A percentile compares a stretch with the other conserved stretches of the same genome.
phyloP scores from a whole-genome alignment of 495 filamentous ascomycete species.

The Cetradonia linearis region DNA sequence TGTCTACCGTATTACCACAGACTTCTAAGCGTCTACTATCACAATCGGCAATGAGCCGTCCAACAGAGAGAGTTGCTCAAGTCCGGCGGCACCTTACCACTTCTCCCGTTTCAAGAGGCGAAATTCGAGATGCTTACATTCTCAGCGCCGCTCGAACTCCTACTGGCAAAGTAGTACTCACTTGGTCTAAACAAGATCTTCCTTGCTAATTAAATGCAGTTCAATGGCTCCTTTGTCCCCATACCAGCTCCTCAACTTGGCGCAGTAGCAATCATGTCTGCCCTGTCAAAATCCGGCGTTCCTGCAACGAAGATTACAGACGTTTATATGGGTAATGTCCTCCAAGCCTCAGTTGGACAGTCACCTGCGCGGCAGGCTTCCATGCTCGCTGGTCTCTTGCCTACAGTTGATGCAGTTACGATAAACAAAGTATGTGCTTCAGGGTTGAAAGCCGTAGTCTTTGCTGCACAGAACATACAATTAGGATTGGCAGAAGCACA shows the following conservation, averaged over 20 bases:
- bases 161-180: constrained; percentile 58
- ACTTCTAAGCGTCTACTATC: constrained; percentile 6
- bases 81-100: constrained; percentile 58
- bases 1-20: constrained; percentile 11
- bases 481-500: constrained; percentile 78
- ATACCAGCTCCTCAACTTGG: constrained; percentile 79
- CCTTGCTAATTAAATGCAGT: constrained; percentile 42
- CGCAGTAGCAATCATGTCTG: constrained; percentile 79
- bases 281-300: constrained; percentile 69
- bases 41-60: constrained; percentile 22
- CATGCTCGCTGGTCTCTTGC: constrained; percentile 75
- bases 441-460: constrained; percentile 78
- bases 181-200: background rate
- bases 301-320: constrained; percentile 68
- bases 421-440: constrained; percentile 98
- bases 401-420: constrained; percentile 70
- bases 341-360: constrained; percentile 75
- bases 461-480: constrained; percentile 91
- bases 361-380: constrained; percentile 84
- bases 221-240: constrained; percentile 75
- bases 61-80: constrained; percentile 37
- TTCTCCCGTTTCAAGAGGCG: constrained; percentile 46
- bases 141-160: constrained; percentile 79
- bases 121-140: constrained; percentile 86
- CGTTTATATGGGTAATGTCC: constrained; percentile 97